phyloP scores from a whole-genome alignment of 1,284 basidiomycete genomes.

The Exsudoporus floridanus region DNA sequence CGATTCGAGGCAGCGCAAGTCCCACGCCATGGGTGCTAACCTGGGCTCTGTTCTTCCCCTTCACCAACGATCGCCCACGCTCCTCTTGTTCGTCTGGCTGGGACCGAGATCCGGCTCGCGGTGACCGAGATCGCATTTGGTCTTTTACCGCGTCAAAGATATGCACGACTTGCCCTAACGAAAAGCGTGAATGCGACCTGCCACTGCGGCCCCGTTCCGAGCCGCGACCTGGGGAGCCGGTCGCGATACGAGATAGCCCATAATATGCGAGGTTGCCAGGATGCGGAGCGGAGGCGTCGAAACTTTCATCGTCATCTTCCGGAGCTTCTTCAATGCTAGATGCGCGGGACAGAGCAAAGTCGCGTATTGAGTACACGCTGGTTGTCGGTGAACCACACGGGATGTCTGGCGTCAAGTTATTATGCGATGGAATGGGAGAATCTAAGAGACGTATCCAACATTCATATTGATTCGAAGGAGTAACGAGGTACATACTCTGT shows the following conservation, averaged over 20 bases:
- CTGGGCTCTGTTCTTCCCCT: constrained; percentile 19
- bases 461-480: background rate
- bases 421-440: constrained; percentile 4
- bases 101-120: constrained; percentile 19
- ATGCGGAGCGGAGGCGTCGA: background rate
- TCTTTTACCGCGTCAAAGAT: constrained; percentile 44
- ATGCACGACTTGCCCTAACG: constrained; percentile 38
- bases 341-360: constrained; percentile 31
- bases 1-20: constrained; percentile 1
- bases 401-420: constrained; percentile 2
- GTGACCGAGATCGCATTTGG: constrained; percentile 43
- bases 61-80: constrained; percentile 25
- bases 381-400: constrained; percentile 21
- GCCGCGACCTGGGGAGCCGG: constrained; percentile 17
- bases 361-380: constrained; percentile 19
- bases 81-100: constrained; percentile 19
- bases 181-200: constrained; percentile 40
- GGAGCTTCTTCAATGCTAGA: constrained; percentile 41
- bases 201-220: constrained; percentile 24
- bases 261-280: constrained; percentile 12
- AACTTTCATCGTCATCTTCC: constrained; percentile 26
- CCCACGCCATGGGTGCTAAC: background rate
- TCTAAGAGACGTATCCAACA: constrained; percentile 13
- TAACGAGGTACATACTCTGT: constrained; percentile 12
- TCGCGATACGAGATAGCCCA: constrained; percentile 18